Evolutionary conservation across 176 grass and related monocot species (phyloP), one percentile per base, ranked within the genome.

Genomic region (Tillandsia leiboldiana): DNA sequence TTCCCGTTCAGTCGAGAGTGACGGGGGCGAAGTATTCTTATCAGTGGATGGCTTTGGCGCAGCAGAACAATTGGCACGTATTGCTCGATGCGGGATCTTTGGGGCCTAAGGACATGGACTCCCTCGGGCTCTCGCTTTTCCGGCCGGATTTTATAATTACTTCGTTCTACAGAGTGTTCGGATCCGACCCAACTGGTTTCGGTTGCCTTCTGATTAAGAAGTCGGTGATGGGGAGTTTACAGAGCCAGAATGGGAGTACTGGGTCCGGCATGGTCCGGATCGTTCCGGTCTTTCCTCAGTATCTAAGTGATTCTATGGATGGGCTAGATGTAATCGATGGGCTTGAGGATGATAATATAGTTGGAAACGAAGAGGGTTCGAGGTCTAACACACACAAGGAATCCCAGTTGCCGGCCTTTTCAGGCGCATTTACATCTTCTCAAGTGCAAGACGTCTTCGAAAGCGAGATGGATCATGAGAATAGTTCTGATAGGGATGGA

Each of bases 31-130:
- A 99, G 79, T 99, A 99, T 70, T 93, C 94, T 0, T 99, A 99
- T 68, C 94, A 99, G 70, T 99, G 90, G 90, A 99, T 99, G 94
- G 94, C 94, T 81, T 72, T 99, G 84, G 94, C 94, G 15, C 94
- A 99, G 72, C 94, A 99, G 90, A 99, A 93, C 59, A 86, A 90
- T 72, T 99, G 94, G 94, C 94, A 99, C 72, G 94, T 99, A 13
- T 80, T 99, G 71, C 83, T 99, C 8, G 94, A 99, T 71, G 94
- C 94, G 23, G 94, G 94, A 26, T 91, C 94, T 51, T 78, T 99
- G 75, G 94, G 94, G 20, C 94, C 94, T 0, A 99, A 99, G 78
- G 94, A 99, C 52, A 99, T 99, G 94, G 94, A 99, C 80, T 99
- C 94, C 1, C 74, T 99, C 53, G 94, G 94, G 5, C 72, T 99